These are phyloP conservation scores for Saussurea involucrata DNA, from an alignment of 129 eudicot species.

Conservation along the genomic window DNA sequence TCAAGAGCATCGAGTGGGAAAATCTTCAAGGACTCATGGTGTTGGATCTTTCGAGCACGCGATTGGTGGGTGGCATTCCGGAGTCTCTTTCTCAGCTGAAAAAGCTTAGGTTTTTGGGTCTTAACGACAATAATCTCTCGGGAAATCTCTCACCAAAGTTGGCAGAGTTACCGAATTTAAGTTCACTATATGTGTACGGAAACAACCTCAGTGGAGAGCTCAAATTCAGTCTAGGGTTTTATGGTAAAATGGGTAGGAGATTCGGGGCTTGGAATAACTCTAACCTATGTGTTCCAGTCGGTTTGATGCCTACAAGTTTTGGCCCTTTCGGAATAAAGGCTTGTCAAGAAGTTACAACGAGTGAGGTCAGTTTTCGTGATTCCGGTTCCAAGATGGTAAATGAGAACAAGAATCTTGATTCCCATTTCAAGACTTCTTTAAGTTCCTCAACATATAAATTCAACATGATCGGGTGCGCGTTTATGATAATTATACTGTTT, in stretches of 20 bases:
- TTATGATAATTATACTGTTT: slow-evolving; percentile 26
- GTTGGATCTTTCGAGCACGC: slow-evolving; percentile 56
- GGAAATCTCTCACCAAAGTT: slow-evolving; percentile 50
- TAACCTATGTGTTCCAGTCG: slow-evolving; percentile 43
- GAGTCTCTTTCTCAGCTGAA: slow-evolving; percentile 47
- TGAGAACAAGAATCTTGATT: slow-evolving; percentile 27
- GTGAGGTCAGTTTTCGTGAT: slow-evolving; percentile 11
- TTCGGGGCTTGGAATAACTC: slow-evolving; percentile 83
- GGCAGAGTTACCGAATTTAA: slow-evolving; percentile 44
- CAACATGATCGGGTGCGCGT: slow-evolving; percentile 26
- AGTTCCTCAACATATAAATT: slow-evolving; percentile 20
- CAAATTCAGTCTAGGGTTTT: slow-evolving; percentile 48
- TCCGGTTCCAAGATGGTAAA: slow-evolving; percentile 29
- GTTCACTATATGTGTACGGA: slow-evolving; percentile 61
- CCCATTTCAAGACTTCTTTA: slow-evolving; percentile 33
- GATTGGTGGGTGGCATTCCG: slow-evolving; percentile 55
- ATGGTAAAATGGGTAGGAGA: slow-evolving; percentile 68
- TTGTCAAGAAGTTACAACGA: slow-evolving; percentile 28
- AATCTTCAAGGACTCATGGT: slow-evolving; percentile 35
- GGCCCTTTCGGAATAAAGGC: slow-evolving; percentile 56
- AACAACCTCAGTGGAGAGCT: slow-evolving; percentile 74
- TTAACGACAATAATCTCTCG: slow-evolving; percentile 47
- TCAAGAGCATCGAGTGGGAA: slow-evolving; percentile 44
- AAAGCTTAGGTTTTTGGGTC: slow-evolving; percentile 59
- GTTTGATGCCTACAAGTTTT: slow-evolving; percentile 17